Conservation (phyloP, 441 rosid species). For the Pelargonium fulgidum region DNA sequence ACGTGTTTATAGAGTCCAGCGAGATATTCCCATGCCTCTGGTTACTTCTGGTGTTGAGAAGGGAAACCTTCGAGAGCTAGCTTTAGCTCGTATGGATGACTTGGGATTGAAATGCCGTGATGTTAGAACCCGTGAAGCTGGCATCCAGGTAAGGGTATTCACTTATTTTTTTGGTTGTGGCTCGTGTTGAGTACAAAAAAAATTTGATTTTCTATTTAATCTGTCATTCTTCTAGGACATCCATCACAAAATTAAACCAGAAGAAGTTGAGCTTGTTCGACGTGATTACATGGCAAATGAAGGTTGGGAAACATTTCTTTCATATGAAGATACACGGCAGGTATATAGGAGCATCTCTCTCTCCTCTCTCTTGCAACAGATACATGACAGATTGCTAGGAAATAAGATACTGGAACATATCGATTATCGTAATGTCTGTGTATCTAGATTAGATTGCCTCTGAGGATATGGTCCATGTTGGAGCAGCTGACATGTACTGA, state of each 20-base stretch:
- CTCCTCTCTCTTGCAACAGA: constrained; percentile 9
- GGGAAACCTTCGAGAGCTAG: constrained; percentile 97
- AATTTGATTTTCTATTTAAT: constrained; percentile 11
- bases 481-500: constrained; percentile 3
- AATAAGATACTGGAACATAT: neutral
- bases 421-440: neutral
- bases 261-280: constrained; percentile 96
- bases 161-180: constrained; percentile 5
- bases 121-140: constrained; percentile 98
- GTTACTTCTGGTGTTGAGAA: constrained; percentile 99
- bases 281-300: constrained; percentile 96
- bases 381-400: neutral
- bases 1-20: constrained; percentile 96
- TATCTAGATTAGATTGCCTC: neutral
- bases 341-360: constrained; percentile 33
- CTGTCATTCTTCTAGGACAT: constrained; percentile 55
- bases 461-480: neutral
- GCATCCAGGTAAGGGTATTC: constrained; percentile 65
- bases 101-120: constrained; percentile 96
- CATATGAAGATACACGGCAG: constrained; percentile 92
- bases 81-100: constrained; percentile 95
- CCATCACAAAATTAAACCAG: constrained; percentile 89
- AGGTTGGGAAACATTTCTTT: constrained; percentile 98
- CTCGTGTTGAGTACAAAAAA: constrained; percentile 13
- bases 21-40: constrained; percentile 98